phyloP scores from a whole-genome alignment of 129 eudicot genomes.

The Flaveria trinervia region DNA sequence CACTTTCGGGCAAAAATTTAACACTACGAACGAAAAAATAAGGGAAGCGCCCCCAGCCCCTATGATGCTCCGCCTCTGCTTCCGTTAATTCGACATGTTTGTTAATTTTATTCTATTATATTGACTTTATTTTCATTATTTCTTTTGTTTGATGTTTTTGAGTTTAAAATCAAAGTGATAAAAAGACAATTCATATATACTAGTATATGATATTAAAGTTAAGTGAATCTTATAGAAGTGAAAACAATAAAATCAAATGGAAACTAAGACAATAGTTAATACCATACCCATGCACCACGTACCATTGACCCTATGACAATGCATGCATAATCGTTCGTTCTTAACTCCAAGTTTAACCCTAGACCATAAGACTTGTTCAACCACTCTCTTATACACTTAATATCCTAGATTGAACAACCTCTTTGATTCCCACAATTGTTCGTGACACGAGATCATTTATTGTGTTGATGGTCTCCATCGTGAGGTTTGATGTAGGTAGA shows the following conservation, averaged over 20 bases:
- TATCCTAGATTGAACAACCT: slow-evolving; percentile 8
- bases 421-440: slow-evolving; percentile 15
- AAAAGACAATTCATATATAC: too few species aligned
- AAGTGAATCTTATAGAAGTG: not conserved
- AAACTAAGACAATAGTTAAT: not conserved
- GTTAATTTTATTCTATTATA: too few species aligned
- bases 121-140: too few species aligned
- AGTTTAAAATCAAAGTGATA: too few species aligned
- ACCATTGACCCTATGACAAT: not conserved
- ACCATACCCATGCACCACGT: not conserved
- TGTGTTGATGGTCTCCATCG: not conserved
- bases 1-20: too few species aligned
- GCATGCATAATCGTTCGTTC: not conserved
- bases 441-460: slow-evolving; percentile 9
- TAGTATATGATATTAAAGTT: not conserved
- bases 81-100: too few species aligned
- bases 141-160: too few species aligned
- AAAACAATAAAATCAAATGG: not conserved
- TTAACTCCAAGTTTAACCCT: not conserved
- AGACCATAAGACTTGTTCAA: not conserved
- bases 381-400: not conserved
- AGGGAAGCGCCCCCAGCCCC: too few species aligned
- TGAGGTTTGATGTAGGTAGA: not conserved
- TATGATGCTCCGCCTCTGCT: too few species aligned
- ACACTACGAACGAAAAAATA: too few species aligned